Evolutionary conservation across 176 grass and related monocot species (phyloP), one percentile per base, ranked within the genome.

Genomic region (Secale cereale): DNA sequence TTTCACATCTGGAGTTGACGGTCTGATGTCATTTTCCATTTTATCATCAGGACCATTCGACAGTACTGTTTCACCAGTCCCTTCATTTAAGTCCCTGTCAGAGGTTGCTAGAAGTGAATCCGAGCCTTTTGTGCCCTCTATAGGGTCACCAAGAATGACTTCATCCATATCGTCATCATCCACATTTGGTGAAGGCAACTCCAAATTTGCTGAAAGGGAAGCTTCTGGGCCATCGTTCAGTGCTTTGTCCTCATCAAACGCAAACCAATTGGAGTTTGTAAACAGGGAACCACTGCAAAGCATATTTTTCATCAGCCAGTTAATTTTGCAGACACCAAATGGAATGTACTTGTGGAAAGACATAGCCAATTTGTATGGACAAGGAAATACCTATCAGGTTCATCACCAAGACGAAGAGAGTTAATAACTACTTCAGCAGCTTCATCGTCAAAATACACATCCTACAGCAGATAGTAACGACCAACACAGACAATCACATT

Each of bases 371-470:
- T 39, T 27, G 50, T 28, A 60, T 64, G 81, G 56, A 93, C 13
- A 65, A 76, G 85, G 71, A 78, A 52, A 52, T 92, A 98, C 95
- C 91, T 90, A 59, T 87, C 95, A 83, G 85, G 95, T 9, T 92
- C 93, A 6, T 91, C 87, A 71, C 91, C 89, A 26, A 98, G 83
- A 31, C 93, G 93, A 82, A 98, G 91, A 70, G 93, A 93, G 69
- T 93, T 95, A 25, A 95, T 95, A 59, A 98, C 91, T 72, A 95
- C 95, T 88, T 98, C 95, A 14, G 95, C 95, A 65, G 95, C 88
- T 83, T 98, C 95, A 86, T 98, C 95, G 73, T 98, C 95, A 92
- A 98, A 98, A 90, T 98, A 98, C 78, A 89, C 93, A 86, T 98
- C 96, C 96, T 98, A 83, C 14, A 56, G 70, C 65, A 69, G 25